Percentiles rank a stretch among this genome's conserved stretches.
Evolutionary conservation across 2,329 filamentous ascomycete genomes (phyloP).

Genomic region (Sporothrix inflata): DNA sequence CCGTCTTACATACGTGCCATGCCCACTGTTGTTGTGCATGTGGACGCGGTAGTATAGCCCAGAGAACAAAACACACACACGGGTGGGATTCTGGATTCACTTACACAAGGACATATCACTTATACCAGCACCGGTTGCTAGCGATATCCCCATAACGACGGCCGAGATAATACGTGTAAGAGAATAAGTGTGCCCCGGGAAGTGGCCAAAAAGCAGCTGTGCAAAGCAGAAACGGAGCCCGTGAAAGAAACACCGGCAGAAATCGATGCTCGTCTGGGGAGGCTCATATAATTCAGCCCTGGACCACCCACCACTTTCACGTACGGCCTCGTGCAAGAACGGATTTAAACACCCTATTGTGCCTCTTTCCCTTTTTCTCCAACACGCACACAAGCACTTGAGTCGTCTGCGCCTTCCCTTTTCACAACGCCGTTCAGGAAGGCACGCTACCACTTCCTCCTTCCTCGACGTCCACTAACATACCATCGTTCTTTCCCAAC

Average conservation of each 20-base stretch:
- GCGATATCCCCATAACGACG: background rate
- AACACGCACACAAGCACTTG: background rate
- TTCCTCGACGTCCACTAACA: background rate
- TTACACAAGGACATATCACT: background rate
- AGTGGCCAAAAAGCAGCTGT: background rate
- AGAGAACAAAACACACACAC: background rate
- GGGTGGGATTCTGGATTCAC: background rate
- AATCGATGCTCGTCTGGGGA: background rate
- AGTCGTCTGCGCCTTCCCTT: background rate
- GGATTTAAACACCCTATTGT: background rate
- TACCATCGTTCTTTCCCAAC: slow-evolving; percentile 8
- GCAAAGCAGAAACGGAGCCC: background rate
- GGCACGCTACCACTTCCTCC: slow-evolving; percentile 2
- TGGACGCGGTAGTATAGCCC: slow-evolving; percentile 9
- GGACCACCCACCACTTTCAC: background rate
- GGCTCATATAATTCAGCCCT: background rate
- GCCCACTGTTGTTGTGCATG: slow-evolving; percentile 3
- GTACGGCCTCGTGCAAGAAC: background rate
- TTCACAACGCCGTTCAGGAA: slow-evolving; percentile 6
- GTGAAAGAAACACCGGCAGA: slow-evolving; percentile 13
- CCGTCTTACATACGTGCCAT: background rate
- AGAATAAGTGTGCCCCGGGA: background rate
- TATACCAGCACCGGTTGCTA: background rate
- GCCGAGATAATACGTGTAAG: slow-evolving; percentile 3
- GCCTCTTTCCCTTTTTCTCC: background rate